Evolutionary conservation across 345 rosid species (phyloP), one percentile per base, ranked within the genome.

Genomic region (Anastatica hierochuntica): DNA sequence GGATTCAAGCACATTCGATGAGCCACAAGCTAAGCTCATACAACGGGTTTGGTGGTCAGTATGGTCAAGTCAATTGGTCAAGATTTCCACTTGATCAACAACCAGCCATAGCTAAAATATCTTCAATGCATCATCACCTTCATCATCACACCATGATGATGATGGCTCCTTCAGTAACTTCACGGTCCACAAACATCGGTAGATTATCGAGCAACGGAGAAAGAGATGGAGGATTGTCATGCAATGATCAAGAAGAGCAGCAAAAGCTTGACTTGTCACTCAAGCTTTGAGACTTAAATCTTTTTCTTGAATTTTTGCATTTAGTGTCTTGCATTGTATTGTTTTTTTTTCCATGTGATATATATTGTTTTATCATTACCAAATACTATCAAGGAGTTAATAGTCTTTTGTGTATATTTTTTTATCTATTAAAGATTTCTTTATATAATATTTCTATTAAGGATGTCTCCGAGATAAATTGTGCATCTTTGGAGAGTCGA

Each of bases 241-340:
- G 49, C 38, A 49, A 6, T 14, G 56, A 27, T 48, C 76, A 77
- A 18, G 85, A 79, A 56, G 81, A 78, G 42, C 15, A 72, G 31
- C 74, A 72, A 51, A 81, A 74, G 49, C 76, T 84, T 60, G 94
- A 84, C 64, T 68, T 84, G 53, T 79, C 94, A 20, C 85, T 84
- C 21, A 84, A 77, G 77, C 94, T 84, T 34, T 84, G 58, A 71
- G 36, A 14, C 18, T n/a, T n/a, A n/a, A n/a, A n/a, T 56, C 14
- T 12, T 38, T 16, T 53, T 12, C 57, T 53, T 62, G 54, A 44
- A 36, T 63, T 35, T 46, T 64, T 29, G 6, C 6, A 24, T 51
- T 24, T 15, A 12, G 48, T 50, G 7, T 29, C 8, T 7, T 29
- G n/a, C n/a, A n/a, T 29, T 29, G 7, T 9, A 4, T 2, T 29